These are phyloP conservation scores for Debaryomyces coudertii DNA, from an alignment of 1,139 yeast genomes.

Conservation along the genomic window DNA sequence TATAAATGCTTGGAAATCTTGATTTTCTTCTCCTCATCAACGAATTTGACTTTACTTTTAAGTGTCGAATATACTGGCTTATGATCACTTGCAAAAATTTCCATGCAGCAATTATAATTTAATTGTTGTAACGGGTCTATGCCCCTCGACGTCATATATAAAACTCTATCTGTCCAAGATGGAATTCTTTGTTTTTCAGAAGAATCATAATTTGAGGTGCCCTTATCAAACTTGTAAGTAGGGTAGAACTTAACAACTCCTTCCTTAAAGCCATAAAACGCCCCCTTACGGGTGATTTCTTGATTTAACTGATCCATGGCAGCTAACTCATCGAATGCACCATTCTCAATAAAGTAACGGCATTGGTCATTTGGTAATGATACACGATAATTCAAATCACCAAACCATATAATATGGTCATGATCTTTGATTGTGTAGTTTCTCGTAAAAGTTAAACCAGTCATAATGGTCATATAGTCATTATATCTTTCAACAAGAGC, in stretches of 20 bases:
- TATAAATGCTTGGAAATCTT: conserved; percentile 37
- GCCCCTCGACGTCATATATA: conserved; percentile 42
- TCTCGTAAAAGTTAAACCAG: conserved; percentile 76
- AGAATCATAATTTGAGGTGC: conserved; percentile 80
- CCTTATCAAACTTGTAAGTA: conserved; percentile 92
- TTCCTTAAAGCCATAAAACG: conserved; percentile 84
- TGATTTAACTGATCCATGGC: conserved; percentile 79
- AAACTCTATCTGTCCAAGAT: conserved; percentile 94
- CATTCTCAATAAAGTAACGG: conserved; percentile 53
- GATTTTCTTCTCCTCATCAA: conserved; percentile 48
- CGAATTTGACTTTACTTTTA: conserved; percentile 61
- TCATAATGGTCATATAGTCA: conserved; percentile 80
- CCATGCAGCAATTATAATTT: conserved; percentile 60
- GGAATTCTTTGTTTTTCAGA: conserved; percentile 93
- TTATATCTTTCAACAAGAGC: conserved; percentile 86
- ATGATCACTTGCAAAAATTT: conserved; percentile 78
- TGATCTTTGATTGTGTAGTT: conserved; percentile 75
- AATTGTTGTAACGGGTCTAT: conserved; percentile 60
- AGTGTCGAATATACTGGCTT: conserved; percentile 87
- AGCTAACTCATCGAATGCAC: conserved; percentile 55
- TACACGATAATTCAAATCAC: conserved; percentile 92
- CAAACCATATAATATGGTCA: conserved; percentile 90
- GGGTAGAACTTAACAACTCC: conserved; percentile 76
- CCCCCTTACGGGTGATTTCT: conserved; percentile 76
- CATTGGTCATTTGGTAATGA: conserved; percentile 76